Base-by-base conservation (phyloP, 495 filamentous ascomycete genomes). In the Hyaloscypha variabilis region DNA sequence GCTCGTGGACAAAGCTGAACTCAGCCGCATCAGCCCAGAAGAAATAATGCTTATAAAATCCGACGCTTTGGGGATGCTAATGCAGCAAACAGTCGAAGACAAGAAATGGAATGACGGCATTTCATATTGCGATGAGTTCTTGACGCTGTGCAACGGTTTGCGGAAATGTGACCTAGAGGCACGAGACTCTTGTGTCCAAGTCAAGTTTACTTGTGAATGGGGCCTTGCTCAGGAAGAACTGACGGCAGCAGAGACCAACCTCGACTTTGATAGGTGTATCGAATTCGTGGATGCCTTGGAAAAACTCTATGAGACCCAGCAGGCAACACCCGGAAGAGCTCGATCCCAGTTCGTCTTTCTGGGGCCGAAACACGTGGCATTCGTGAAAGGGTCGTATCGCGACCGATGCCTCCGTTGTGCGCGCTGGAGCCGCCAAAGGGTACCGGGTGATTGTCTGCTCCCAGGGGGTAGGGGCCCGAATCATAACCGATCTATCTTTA, bases 181-280 rank as follows among this genome's bases (percentile, higher is more conserved):
- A 52, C 49, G 49, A 52, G 49, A 52, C 49, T 52, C 49, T 52
- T 52, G 49, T 52, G 49, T 52, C 49, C 49, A 52, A 19, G 49
- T 52, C 49, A 52, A 52, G 49, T 5, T 19, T 6, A n/a, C 6
- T 52, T 52, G 49, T 52, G 49, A 52, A 52, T 52, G 49, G 49
- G 49, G 49, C 17, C 49, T 52, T 52, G 49, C 49, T 52, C 49
- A 19, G 49, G 49, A 52, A 5, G 49, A 52, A 52, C 49, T 52
- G 6, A 52, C 49, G 49, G 49, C 49, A 19, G 49, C 49, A 52
- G 49, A 52, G 49, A 52, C 49, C 49, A 52, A 19, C 49, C 49
- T 52, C 49, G 24, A 52, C 49, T 52, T 52, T 52, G 17, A 19
- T 19, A 52, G n/a, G 49, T 52, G 49, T 52, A 6, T 52, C n/a